Conservation (phyloP, 2,329 filamentous ascomycete genomes). For the Trichoderma brevicompactum region DNA sequence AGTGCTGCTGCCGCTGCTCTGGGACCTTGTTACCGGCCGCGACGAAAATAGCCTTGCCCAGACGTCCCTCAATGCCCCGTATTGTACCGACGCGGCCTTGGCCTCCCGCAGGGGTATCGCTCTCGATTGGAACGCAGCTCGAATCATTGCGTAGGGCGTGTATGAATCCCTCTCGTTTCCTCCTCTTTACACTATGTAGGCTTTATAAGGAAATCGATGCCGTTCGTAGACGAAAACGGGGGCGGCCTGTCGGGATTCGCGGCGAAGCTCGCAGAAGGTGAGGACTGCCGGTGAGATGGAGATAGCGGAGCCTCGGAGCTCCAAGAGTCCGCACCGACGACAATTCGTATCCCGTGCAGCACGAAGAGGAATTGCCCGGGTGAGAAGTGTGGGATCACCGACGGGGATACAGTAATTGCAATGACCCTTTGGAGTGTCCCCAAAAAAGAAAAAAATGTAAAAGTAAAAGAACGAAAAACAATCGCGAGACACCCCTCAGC, state of each 20-base stretch:
- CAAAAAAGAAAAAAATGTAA: background rate
- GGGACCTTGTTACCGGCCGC: slow-evolving; percentile 32
- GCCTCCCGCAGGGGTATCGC: slow-evolving; percentile 23
- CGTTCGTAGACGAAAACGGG: background rate
- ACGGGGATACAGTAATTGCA: background rate
- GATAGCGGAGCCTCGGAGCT: slow-evolving; percentile 29
- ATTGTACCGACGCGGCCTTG: slow-evolving; percentile 32
- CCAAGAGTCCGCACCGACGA: slow-evolving; percentile 9
- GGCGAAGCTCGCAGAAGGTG: slow-evolving; percentile 24
- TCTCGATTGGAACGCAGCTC: slow-evolving; percentile 8
- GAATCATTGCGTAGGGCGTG: slow-evolving; percentile 20
- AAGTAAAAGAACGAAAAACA: background rate
- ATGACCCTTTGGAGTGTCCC: background rate
- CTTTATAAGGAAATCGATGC: background rate
- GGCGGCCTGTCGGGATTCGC: slow-evolving; percentile 3
- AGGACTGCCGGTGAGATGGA: slow-evolving; percentile 18
- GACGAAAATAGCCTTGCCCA: slow-evolving; percentile 39
- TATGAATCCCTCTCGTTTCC: background rate
- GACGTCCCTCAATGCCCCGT: slow-evolving; percentile 36
- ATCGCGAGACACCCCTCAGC: slow-evolving; percentile 1
- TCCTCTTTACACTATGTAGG: background rate
- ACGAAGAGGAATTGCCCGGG: background rate
- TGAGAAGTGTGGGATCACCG: background rate
- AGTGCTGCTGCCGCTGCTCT: background rate
- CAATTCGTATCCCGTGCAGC: background rate